Percentiles rank a stretch among this genome's conserved stretches.
Evolutionary conservation across 331 rosid genomes (phyloP).

Genomic region (Malus hybrid): DNA sequence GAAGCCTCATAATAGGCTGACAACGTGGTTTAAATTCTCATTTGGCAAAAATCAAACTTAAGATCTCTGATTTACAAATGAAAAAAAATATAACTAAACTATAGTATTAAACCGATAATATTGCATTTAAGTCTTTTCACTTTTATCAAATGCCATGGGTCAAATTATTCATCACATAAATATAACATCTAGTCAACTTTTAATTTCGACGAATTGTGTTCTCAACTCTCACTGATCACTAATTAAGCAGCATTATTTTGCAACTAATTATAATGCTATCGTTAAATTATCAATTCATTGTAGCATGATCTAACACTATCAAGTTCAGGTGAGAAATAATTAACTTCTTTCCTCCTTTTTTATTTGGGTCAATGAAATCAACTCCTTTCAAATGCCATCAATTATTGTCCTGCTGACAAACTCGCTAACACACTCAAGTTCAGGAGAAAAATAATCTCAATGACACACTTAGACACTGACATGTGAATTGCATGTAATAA

Average conservation of each 20-base stretch:
- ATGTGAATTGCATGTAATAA: background rate
- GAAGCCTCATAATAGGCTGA: background rate
- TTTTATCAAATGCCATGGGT: no score
- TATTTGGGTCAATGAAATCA: no score
- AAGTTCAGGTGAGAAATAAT: no score
- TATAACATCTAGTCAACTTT: no score
- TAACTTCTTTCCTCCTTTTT: no score
- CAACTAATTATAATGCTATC: background rate
- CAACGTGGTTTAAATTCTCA: rapidly evolving
- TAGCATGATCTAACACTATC: background rate
- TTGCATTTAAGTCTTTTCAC: no score
- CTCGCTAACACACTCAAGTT: background rate
- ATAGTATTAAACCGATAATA: rapidly evolving
- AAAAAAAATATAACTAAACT: no score
- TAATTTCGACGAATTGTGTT: background rate
- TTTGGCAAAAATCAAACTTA: no score
- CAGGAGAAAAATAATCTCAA: background rate
- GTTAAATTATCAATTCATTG: background rate
- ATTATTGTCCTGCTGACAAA: background rate
- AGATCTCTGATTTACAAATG: no score
- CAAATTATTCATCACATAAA: no score
- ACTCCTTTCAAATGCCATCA: background rate
- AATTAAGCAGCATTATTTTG: background rate
- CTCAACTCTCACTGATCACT: conserved; percentile 5
- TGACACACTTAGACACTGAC: background rate